phyloP scores from a whole-genome alignment of 768 basidiomycete genomes.

The Russula ochroleuca region DNA sequence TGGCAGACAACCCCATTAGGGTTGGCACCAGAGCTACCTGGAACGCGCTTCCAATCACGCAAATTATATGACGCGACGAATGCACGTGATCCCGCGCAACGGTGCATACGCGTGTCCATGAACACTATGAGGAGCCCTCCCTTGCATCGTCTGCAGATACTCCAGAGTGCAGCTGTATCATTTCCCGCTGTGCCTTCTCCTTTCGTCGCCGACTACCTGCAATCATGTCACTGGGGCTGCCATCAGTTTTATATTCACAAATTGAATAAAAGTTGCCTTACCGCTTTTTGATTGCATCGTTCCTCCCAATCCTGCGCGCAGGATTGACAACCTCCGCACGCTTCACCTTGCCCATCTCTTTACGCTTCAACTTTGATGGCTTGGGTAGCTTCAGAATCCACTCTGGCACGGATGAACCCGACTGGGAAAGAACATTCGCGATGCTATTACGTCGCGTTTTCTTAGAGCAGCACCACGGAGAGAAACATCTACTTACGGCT shows the following conservation, averaged over 20 bases:
- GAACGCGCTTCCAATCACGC: too few species aligned
- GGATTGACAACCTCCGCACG: constrained; percentile 71
- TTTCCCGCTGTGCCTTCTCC: constrained; percentile 54
- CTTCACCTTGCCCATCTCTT: constrained; percentile 79
- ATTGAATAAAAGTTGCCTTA: constrained; percentile 31
- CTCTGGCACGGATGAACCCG: constrained; percentile 85
- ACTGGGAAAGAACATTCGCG: constrained; percentile 92
- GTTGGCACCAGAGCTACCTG: too few species aligned
- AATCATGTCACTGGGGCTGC: constrained; percentile 26
- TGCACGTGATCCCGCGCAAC: not conserved
- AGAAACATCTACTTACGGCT: constrained; percentile 53
- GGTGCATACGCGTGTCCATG: not conserved
- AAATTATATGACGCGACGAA: not conserved
- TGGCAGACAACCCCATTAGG: not conserved
- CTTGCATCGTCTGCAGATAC: not conserved
- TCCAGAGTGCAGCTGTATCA: not conserved
- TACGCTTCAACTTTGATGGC: constrained; percentile 84
- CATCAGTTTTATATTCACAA: constrained; percentile 12
- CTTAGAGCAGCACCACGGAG: constrained; percentile 15
- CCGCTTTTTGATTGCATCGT: constrained; percentile 72
- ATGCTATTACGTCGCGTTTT: constrained; percentile 48
- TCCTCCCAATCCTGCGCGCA: constrained; percentile 63
- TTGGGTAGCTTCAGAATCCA: constrained; percentile 96
- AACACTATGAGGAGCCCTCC: not conserved
- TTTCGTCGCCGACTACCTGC: constrained; percentile 46